Evolutionary conservation across 805 yeast species (phyloP).

Genomic region (Kluyveromyces nonfermentans): DNA sequence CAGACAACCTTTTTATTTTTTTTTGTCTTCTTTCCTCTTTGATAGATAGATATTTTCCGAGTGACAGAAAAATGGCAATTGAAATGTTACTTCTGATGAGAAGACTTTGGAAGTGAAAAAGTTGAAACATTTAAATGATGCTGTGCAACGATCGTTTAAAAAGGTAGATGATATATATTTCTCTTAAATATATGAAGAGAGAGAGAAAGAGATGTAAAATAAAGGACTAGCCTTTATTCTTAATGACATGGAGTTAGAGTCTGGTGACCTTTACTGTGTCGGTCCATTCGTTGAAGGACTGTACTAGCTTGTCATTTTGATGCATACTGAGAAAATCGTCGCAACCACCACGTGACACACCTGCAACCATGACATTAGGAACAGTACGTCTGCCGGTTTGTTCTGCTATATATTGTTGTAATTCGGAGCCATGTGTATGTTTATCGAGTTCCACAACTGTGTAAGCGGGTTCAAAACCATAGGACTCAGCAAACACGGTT

Average conservation of each 20-base stretch:
- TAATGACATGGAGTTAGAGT: no score
- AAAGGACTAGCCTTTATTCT: no score
- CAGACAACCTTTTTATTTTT: no score
- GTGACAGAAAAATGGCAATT: not conserved
- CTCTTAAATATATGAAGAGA: no score
- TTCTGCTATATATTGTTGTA: constrained; percentile 63
- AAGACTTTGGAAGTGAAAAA: not conserved
- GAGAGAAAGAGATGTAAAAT: no score
- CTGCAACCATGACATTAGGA: constrained; percentile 76
- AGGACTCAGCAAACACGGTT: constrained; percentile 45
- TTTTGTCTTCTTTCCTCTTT: no score
- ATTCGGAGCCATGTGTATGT: constrained; percentile 63
- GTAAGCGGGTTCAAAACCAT: constrained; percentile 64
- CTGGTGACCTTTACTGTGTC: constrained; percentile 10
- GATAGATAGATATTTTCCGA: not conserved
- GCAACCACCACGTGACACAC: constrained; percentile 75
- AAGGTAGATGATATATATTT: no score
- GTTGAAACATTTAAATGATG: no score
- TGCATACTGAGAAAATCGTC: constrained; percentile 70
- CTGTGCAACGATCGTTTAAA: no score
- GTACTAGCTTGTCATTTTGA: constrained; percentile 43
- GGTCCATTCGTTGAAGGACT: constrained; percentile 34
- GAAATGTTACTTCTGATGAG: not conserved
- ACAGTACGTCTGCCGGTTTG: constrained; percentile 78
- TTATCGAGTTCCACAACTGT: constrained; percentile 72